A percentile compares a stretch with the other conserved stretches of the same genome.
Conservation (phyloP, 108 stramenopile genomes). For the Parmales sp. region DNA sequence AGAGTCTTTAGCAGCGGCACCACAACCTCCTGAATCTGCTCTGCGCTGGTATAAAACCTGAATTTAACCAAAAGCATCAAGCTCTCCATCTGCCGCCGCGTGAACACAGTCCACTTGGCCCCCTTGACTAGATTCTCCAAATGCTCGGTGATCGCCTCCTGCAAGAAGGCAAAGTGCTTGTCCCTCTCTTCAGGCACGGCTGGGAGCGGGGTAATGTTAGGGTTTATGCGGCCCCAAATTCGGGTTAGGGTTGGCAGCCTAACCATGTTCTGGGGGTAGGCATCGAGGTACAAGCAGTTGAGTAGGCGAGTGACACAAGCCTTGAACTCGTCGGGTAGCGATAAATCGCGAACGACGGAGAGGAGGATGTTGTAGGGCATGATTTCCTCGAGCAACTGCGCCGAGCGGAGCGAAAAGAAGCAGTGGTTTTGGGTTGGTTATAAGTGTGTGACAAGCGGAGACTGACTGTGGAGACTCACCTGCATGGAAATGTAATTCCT, state of each 20-base stretch:
- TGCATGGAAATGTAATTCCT: slow-evolving; percentile 25
- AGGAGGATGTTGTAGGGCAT: slow-evolving; percentile 15
- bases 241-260: slow-evolving; percentile 15
- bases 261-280: slow-evolving; percentile 10
- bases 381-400: slow-evolving; percentile 6
- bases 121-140: not conserved
- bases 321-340: slow-evolving; percentile 10
- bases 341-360: slow-evolving; percentile 4
- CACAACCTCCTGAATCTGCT: slow-evolving; percentile 2
- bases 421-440: too few relatives aligned
- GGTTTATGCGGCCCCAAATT: slow-evolving; percentile 12
- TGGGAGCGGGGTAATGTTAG: not conserved
- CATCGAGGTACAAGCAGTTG: slow-evolving; percentile 20
- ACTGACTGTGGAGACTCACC: too few relatives aligned
- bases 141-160: slow-evolving; percentile 14
- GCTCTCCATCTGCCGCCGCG: slow-evolving; percentile 10
- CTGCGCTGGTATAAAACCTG: slow-evolving; percentile 6
- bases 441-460: too few relatives aligned
- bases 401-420: too few relatives aligned
- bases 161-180: slow-evolving; percentile 6
- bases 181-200: slow-evolving; percentile 8
- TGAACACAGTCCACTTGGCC: slow-evolving; percentile 2
- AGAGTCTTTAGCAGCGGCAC: not conserved
- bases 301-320: slow-evolving; percentile 16
- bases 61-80: slow-evolving; percentile 15